These are phyloP conservation scores for Heracleum sosnowskyi DNA, from an alignment of 129 eudicot species.

Conservation along the genomic window DNA sequence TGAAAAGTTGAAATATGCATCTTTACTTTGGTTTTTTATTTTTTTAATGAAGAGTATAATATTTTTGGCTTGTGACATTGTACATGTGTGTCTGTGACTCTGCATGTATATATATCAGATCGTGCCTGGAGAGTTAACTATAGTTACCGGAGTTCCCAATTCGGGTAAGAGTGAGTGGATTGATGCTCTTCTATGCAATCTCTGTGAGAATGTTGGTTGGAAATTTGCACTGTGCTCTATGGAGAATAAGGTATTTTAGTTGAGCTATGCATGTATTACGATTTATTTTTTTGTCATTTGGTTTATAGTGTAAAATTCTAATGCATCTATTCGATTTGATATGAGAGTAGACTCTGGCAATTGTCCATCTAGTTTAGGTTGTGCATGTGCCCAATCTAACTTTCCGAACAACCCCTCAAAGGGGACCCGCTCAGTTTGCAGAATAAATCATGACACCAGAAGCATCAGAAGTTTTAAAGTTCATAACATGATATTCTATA, in stretches of 20 bases:
- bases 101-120: constrained; percentile 33
- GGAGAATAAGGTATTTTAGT: constrained; percentile 54
- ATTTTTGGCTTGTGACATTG: neutral
- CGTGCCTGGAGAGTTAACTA: constrained; percentile 93
- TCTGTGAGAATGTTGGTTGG: constrained; percentile 74
- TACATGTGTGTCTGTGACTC: neutral
- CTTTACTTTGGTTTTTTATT: neutral
- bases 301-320: neutral
- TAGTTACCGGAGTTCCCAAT: constrained; percentile 96
- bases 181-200: constrained; percentile 90
- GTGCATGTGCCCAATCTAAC: neutral
- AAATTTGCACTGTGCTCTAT: constrained; percentile 96
- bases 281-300: neutral
- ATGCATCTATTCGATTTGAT: neutral
- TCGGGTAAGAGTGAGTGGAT: constrained; percentile 99
- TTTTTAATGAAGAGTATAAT: neutral
- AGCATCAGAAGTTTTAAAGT: neutral
- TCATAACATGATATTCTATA: neutral
- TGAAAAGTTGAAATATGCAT: neutral
- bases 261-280: neutral
- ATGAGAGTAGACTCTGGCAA: neutral
- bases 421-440: neutral
- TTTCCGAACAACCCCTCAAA: neutral
- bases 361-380: neutral
- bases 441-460: too few species aligned